Percentiles rank a stretch among this genome's conserved stretches.
Evolutionary conservation across 2,329 filamentous ascomycete genomes (phyloP).

Genomic region (Xylariaceae sp.): DNA sequence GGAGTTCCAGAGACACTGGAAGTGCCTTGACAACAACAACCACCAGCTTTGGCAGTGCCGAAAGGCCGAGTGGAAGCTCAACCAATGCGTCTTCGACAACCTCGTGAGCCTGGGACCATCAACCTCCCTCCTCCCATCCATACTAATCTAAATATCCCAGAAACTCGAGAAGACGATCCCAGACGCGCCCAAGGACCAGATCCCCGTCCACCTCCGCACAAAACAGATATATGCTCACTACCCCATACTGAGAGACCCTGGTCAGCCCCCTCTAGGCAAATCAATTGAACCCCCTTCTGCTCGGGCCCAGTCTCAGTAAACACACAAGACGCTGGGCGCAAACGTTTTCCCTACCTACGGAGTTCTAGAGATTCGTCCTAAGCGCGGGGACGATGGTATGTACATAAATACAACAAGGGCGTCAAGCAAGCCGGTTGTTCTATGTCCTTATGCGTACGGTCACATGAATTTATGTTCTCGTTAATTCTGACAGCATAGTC

Average conservation of each 20-base stretch:
- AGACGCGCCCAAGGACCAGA: constrained; percentile 62
- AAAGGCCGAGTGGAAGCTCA: constrained; percentile 79
- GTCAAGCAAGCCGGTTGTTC: constrained; percentile 5
- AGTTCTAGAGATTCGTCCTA: constrained; percentile 4
- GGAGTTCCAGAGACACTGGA: constrained; percentile 90
- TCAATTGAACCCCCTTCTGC: constrained; percentile 30
- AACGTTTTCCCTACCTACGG: constrained; percentile 6
- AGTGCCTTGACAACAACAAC: constrained; percentile 95
- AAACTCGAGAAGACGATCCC: constrained; percentile 78
- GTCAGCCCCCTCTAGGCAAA: constrained; percentile 30
- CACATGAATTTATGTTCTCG: neutral
- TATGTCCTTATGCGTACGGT: neutral
- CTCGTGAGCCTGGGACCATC: constrained; percentile 51
- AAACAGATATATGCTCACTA: constrained; percentile 57
- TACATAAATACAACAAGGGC: constrained; percentile 17
- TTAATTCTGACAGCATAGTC: neutral
- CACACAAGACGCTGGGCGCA: constrained; percentile 1
- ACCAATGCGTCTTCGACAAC: constrained; percentile 94
- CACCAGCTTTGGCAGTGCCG: constrained; percentile 97
- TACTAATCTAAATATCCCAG: constrained; percentile 39
- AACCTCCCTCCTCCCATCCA: neutral
- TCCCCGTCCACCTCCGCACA: constrained; percentile 68
- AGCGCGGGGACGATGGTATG: constrained; percentile 7
- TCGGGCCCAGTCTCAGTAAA: constrained; percentile 22
- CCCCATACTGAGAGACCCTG: constrained; percentile 35